These are phyloP conservation scores for Mesembryanthemum crystallinum DNA, from an alignment of 148 eudicot genomes.

Conservation along the genomic window DNA sequence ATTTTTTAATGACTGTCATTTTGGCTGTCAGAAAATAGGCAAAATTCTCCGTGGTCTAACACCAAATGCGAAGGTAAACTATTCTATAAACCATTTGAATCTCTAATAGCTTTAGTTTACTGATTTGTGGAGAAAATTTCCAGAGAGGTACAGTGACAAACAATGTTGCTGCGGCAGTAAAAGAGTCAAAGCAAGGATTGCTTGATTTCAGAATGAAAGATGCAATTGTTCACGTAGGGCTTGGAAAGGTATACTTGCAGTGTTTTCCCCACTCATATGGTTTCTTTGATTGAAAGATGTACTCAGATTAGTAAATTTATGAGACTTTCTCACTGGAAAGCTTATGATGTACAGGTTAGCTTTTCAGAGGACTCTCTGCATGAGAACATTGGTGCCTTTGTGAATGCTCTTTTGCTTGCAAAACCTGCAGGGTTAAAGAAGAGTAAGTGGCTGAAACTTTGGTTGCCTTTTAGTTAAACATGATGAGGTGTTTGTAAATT, in stretches of 20 bases:
- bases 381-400: constrained; percentile 90
- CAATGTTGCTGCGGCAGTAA: constrained; percentile 68
- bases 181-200: constrained; percentile 64
- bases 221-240: constrained; percentile 89
- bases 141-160: constrained; percentile 88
- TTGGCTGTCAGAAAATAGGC: constrained; percentile 54
- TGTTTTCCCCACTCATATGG: neutral
- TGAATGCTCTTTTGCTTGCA: constrained; percentile 86
- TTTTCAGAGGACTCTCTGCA: constrained; percentile 73
- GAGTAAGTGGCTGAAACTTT: constrained; percentile 53
- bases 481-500: no score
- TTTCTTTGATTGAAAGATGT: constrained; percentile 4
- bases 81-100: neutral
- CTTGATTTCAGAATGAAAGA: constrained; percentile 77
- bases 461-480: neutral
- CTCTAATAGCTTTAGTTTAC: neutral
- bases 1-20: neutral
- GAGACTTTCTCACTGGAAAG: neutral
- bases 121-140: constrained; percentile 16
- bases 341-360: constrained; percentile 44
- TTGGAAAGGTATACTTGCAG: constrained; percentile 66
- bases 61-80: constrained; percentile 74
- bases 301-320: neutral
- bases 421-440: constrained; percentile 89
- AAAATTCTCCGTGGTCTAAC: constrained; percentile 65